Base-by-base conservation (phyloP, 164 flowering plant genomes). In the Saururus chinensis region DNA sequence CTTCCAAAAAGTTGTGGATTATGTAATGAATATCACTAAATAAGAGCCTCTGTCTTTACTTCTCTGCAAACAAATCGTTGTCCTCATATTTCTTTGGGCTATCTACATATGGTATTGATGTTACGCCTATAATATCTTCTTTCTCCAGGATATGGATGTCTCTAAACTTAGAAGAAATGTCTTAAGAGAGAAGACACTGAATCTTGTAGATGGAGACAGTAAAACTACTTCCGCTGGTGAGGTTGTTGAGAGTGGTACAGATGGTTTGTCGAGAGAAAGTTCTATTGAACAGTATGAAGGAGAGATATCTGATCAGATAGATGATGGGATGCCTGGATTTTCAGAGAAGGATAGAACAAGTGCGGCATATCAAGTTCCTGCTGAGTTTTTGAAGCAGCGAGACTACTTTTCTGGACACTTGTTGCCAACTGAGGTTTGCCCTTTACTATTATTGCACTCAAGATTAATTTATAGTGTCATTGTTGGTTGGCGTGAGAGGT, bases 381-480 rank as follows among this genome's bases (percentile, higher is more conserved):
- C 37, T 60, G 78, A 78, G 17, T 79, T 59, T 63, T 45, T 63
- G 0, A 76, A 73, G 73, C 86, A 77, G 63, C 79, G 60, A 56
- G 58, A 66, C 12, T 23, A 41, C 9, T 65, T 73, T 35, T 67
- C 80, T 14, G 80, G 83, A 45, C 73, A 75, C 30, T 70, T 89
- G 22, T 73, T 86, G 53, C 98, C 98, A 56, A 73, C 87, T 35
- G 79, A 86, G 77, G 98, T 91, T 71, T 69, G 70, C 55, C 62
- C 12, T 20, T 63, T 67, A 48, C 55, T 19, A 8, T 37, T 60
- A 19, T 17, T 24, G 2, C 12, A 19, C 51, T 22, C 0, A 4
- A 40, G 51, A 19, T 20, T 25, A 42, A 24, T 12, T 8, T 12
- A 45, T 30, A 6, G 37, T 2, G 37, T 30, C 37, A 30, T 30